phyloP scores from a whole-genome alignment of 306 rosid genomes.

The Gleditsia sinensis region DNA sequence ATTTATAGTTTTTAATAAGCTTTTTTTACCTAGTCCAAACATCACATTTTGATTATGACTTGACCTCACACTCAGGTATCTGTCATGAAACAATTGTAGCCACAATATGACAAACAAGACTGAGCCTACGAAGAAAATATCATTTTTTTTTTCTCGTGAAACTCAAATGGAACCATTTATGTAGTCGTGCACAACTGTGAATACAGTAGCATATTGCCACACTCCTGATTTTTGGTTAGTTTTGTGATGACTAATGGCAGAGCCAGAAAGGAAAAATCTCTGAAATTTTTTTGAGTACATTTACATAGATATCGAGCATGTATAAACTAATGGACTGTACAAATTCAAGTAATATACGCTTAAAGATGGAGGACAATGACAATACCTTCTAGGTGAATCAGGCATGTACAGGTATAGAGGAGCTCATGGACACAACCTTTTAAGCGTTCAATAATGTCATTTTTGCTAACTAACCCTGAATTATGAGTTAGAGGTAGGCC shows the following conservation, averaged over 20 bases:
- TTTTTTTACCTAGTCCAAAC: too few relatives aligned
- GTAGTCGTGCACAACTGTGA: too few relatives aligned
- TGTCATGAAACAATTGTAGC: too few relatives aligned
- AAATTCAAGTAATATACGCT: slow-evolving; percentile 23
- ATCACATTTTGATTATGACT: too few relatives aligned
- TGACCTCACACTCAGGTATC: too few relatives aligned
- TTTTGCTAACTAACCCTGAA: slow-evolving; percentile 59
- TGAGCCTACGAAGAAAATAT: too few relatives aligned
- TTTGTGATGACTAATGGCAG: not conserved
- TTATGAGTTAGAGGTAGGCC: slow-evolving; percentile 92
- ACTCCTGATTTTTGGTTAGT: not conserved
- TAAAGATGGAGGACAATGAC: slow-evolving; percentile 10
- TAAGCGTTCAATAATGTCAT: slow-evolving; percentile 66
- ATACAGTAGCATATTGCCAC: not conserved
- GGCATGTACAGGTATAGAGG: slow-evolving; percentile 91
- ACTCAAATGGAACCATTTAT: not conserved
- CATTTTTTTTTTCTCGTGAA: too few relatives aligned
- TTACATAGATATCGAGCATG: slow-evolving; percentile 39
- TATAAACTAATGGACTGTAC: slow-evolving; percentile 37
- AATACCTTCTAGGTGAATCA: slow-evolving; percentile 49
- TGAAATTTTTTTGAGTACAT: slow-evolving; percentile 30
- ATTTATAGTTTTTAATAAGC: too few relatives aligned
- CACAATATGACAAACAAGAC: too few relatives aligned
- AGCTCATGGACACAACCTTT: slow-evolving; percentile 77
- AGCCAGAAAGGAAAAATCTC: not conserved